Conservation (phyloP, 768 basidiomycete genomes). For the Terana coerulea region DNA sequence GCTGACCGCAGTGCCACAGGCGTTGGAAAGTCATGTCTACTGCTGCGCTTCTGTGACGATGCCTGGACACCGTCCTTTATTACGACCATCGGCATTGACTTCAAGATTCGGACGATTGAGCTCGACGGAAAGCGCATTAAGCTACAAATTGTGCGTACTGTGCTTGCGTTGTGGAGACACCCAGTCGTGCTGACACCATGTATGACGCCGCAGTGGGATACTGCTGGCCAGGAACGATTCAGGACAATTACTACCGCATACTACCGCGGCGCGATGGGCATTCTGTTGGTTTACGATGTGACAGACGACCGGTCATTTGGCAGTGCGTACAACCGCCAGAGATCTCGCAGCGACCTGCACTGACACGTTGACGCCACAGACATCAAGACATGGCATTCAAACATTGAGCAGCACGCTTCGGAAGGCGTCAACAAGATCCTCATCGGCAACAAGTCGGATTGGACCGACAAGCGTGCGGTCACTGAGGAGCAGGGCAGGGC, state of each 20-base stretch:
- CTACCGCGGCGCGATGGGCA: conserved; percentile 99
- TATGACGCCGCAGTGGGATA: conserved; percentile 96
- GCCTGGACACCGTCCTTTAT: conserved; percentile 99
- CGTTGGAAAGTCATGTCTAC: conserved; percentile 95
- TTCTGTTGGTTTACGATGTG: conserved; percentile 97
- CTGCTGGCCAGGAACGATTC: conserved; percentile 98
- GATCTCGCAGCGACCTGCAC: conserved; percentile 10
- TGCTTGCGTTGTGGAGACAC: neutral
- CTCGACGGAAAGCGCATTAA: conserved; percentile 97
- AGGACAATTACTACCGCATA: conserved; percentile 98
- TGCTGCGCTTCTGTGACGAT: conserved; percentile 97
- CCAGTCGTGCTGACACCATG: neutral
- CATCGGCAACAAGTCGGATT: conserved; percentile 98
- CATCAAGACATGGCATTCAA: conserved; percentile 96
- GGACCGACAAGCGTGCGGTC: conserved; percentile 93
- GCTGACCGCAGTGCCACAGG: conserved; percentile 49
- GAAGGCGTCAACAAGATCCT: conserved; percentile 99
- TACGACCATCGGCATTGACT: conserved; percentile 99
- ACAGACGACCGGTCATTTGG: conserved; percentile 94
- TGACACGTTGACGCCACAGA: conserved; percentile 45
- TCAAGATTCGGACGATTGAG: conserved; percentile 99
- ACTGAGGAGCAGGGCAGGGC: conserved; percentile 89
- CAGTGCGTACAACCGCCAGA: conserved; percentile 52
- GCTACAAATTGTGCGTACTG: conserved; percentile 87
- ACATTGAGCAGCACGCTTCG: conserved; percentile 98